A percentile compares a stretch with the other conserved stretches of the same genome.
These are phyloP conservation scores for Nemania abortiva DNA, from an alignment of 2,329 filamentous ascomycete genomes.

Conservation along the genomic window DNA sequence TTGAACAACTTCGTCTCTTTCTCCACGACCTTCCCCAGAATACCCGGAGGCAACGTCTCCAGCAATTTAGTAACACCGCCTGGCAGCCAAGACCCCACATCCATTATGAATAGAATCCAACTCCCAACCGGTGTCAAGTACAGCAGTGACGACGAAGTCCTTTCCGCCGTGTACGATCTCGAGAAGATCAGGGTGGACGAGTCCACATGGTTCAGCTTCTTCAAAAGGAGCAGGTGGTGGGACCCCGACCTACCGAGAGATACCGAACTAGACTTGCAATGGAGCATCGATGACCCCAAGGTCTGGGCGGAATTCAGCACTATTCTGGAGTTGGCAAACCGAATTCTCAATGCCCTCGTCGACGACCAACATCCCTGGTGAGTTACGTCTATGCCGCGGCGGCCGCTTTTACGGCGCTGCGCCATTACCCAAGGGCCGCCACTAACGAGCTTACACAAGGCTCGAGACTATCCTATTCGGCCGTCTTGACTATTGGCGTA, in stretches of 20 bases:
- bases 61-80: too few species aligned
- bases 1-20: constrained; percentile 12
- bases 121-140: background rate
- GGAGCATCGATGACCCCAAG: constrained; percentile 20
- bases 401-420: background rate
- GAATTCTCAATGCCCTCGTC: constrained; percentile 12
- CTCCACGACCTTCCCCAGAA: background rate
- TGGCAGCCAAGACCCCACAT: background rate
- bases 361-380: constrained; percentile 17
- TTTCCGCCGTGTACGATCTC: background rate
- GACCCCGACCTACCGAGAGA: background rate
- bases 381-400: background rate
- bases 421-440: background rate
- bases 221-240: constrained; percentile 8
- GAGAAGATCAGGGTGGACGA: constrained; percentile 17
- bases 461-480: constrained; percentile 13
- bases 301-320: constrained; percentile 7
- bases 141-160: background rate
- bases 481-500: constrained; percentile 13
- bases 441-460: constrained; percentile 10
- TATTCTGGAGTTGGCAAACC: constrained; percentile 7
- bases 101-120: background rate
- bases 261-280: background rate
- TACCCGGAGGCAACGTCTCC: constrained; percentile 7
- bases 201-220: constrained; percentile 4